A percentile compares a stretch with the other conserved stretches of the same genome.
phyloP scores from a whole-genome alignment of 768 basidiomycete species.

The Psilocybe cubensis region DNA sequence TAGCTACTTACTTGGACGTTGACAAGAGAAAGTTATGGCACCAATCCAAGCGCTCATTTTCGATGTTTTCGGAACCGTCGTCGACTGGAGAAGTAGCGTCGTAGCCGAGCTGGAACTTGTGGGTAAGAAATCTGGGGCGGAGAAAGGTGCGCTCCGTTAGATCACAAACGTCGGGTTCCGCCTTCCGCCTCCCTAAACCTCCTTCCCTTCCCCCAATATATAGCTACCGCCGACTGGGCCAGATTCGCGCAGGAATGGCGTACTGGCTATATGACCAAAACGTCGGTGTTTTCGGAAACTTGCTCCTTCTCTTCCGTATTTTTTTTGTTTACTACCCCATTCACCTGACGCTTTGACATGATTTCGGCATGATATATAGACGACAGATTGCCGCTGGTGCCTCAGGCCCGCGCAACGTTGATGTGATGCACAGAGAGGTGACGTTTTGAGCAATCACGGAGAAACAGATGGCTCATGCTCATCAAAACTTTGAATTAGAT shows the following conservation, averaged over 20 bases:
- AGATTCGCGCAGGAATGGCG: conserved; percentile 64
- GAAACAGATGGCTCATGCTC: background rate
- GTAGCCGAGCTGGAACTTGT: conserved; percentile 32
- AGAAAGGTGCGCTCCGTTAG: conserved; percentile 18
- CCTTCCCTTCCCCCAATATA: background rate
- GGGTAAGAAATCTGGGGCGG: conserved; percentile 28
- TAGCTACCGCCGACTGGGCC: conserved; percentile 40
- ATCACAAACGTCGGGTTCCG: background rate
- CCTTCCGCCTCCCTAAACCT: background rate
- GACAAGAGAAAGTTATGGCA: background rate
- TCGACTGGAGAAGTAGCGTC: conserved; percentile 47
- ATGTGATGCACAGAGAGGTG: conserved; percentile 60
- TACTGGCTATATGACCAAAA: conserved; percentile 47
- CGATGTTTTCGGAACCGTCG: conserved; percentile 55
- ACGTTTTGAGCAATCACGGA: background rate
- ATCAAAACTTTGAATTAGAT: conserved; percentile 39
- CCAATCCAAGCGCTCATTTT: conserved; percentile 47
- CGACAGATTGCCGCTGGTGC: conserved; percentile 47
- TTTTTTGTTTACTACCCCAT: background rate
- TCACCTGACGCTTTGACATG: background rate
- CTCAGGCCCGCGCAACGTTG: conserved; percentile 52
- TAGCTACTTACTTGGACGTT: no score
- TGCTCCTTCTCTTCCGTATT: background rate
- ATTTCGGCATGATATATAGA: conserved; percentile 29
- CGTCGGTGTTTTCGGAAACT: conserved; percentile 33